Conservation (phyloP, 2,329 filamentous ascomycete species). For the Colletotrichum tofieldiae region DNA sequence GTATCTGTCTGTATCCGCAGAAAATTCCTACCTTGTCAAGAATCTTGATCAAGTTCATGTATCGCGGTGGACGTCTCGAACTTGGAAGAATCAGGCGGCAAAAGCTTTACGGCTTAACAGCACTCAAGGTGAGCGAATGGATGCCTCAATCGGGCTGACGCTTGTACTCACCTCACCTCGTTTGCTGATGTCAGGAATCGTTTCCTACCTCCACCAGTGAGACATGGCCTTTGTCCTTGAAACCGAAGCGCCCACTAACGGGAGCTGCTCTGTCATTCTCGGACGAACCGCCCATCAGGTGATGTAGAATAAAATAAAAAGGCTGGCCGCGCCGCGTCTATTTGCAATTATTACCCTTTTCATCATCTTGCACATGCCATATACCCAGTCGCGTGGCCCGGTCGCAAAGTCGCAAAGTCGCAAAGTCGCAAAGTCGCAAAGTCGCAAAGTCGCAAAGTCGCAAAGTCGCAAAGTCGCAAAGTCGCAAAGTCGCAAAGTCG, state of each 20-base stretch:
- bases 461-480: neutral
- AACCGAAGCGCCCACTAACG: slow-evolving; percentile 9
- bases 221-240: slow-evolving; percentile 1
- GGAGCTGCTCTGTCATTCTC: neutral
- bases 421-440: neutral
- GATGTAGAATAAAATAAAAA: neutral
- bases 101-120: neutral
- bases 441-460: no score
- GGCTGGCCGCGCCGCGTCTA: neutral
- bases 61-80: neutral
- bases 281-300: slow-evolving; percentile 4
- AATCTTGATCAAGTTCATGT: neutral
- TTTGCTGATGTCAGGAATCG: neutral
- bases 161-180: neutral
- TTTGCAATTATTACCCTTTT: neutral
- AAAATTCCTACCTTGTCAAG: neutral
- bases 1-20: neutral
- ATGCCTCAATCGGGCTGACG: neutral
- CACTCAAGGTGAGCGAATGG: neutral
- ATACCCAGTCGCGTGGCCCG: neutral
- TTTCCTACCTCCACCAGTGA: slow-evolving; percentile 4
- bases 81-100: neutral
- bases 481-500: neutral
- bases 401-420: neutral
- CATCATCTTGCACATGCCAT: neutral